Evolutionary conservation across 345 rosid species (phyloP).

Genomic region (Rhizophora apiculata): DNA sequence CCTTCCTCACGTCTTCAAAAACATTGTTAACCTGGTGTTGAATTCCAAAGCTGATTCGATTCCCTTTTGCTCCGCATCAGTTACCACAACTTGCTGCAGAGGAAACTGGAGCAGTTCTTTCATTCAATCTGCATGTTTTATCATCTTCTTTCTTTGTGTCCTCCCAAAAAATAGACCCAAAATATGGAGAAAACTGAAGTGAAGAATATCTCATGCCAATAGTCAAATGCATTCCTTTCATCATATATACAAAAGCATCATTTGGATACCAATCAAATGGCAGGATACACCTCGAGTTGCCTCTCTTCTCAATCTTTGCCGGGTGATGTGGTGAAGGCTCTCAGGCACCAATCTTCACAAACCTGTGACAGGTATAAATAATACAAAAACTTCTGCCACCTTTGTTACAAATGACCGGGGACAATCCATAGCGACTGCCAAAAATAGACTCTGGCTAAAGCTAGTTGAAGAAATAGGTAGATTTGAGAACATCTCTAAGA

Average conservation of each 20-base stretch:
- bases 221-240: background rate
- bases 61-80: background rate
- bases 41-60: background rate
- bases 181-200: background rate
- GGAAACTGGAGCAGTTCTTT: background rate
- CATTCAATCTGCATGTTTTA: background rate
- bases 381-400: background rate
- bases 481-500: conserved; percentile 68
- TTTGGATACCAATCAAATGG: background rate
- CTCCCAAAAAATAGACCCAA: background rate
- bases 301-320: conserved; percentile 1
- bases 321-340: background rate
- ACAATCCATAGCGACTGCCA: background rate
- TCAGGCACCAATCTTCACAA: background rate
- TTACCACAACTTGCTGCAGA: background rate
- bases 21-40: background rate
- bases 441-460: background rate
- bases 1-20: background rate
- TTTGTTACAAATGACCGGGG: background rate
- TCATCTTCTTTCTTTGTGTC: background rate
- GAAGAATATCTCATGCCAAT: conserved; percentile 1
- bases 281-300: background rate
- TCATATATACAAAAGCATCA: conserved; percentile 3
- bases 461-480: conserved; percentile 95
- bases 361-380: background rate